These are phyloP conservation scores for Tulasnella sp. DNA, from an alignment of 768 basidiomycete species.

Conservation along the genomic window DNA sequence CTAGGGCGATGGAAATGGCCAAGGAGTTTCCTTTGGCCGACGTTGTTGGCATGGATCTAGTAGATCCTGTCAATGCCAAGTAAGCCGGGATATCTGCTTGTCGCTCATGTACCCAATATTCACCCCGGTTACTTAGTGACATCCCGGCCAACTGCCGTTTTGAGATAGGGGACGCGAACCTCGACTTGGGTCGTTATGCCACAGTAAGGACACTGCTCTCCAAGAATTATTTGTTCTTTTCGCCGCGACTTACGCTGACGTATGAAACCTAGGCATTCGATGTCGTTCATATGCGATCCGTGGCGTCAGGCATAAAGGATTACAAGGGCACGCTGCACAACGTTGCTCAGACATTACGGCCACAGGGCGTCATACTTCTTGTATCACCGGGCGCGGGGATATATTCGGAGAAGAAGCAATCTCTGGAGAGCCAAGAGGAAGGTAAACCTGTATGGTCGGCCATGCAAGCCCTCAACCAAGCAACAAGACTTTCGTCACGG, in stretches of 20 bases:
- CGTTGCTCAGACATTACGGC: conserved; percentile 9
- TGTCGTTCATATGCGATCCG: conserved; percentile 11
- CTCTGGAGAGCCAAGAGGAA: neutral
- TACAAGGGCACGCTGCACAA: neutral
- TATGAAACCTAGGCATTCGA: neutral
- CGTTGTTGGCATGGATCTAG: neutral
- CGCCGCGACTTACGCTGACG: neutral
- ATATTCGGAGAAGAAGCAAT: neutral
- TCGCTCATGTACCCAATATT: neutral
- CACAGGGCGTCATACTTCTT: neutral
- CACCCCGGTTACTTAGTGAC: too few species aligned
- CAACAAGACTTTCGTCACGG: neutral
- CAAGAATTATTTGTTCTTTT: neutral
- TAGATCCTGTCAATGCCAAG: neutral
- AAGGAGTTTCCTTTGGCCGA: conserved; percentile 2
- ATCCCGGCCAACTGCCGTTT: conserved; percentile 5
- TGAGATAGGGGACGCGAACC: conserved; percentile 11
- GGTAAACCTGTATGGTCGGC: neutral
- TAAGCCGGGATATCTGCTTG: neutral
- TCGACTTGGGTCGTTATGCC: neutral
- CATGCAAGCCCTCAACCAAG: neutral
- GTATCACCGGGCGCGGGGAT: neutral
- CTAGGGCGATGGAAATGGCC: conserved; percentile 9
- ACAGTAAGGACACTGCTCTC: neutral
- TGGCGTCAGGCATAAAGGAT: neutral